Base-by-base conservation (phyloP, 805 yeast species). In the Lipomyces orientalis region DNA sequence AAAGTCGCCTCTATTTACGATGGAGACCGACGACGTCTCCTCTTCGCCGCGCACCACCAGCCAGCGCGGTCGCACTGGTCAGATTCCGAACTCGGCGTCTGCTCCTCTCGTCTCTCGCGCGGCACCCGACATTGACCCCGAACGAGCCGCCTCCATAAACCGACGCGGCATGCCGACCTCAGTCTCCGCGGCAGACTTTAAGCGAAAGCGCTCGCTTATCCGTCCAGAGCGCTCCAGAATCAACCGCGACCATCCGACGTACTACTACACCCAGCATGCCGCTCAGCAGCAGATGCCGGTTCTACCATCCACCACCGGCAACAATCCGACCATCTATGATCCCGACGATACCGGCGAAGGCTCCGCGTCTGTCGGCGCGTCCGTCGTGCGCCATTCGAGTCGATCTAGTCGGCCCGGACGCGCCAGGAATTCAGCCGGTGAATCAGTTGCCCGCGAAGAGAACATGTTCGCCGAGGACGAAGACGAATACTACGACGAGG, bases 141-240 rank as follows among this genome's bases (percentile, higher is more conserved):
- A 56, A 33, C 69, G 67, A 33, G 64, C 54, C 12, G 56, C 16
- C n/a, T n/a, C 31, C 14, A n/a, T 46, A 31, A 16, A 57, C 22
- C 61, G 54, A 9, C 62, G 58, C 34, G 68, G 62, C 58, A 54
- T 64, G 56, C 34, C 68, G n/a, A 25, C 64, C 54, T 67, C 70
- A 7, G 58, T 54, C 10, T 63, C 70, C 10, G 52, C 67, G 39
- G 43, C 65, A 31, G 74, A 74, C 39, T 58, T 75, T 39, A 65
- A 71, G 29, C 77, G 83, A 43, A 90, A 89, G 76, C 83, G 86
- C 72, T 90, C 97, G 0, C 81, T 94, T 69, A 90, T 94, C 39
- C 85, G 91, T 69, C 96, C 97, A 2, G 98, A 94, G 75, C 86
- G 98, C 72, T 87, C 90, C 52, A 80, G 87, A 59, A 75, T 85